Conservation (phyloP, 345 rosid genomes). For the Pugionium dolabratum region DNA sequence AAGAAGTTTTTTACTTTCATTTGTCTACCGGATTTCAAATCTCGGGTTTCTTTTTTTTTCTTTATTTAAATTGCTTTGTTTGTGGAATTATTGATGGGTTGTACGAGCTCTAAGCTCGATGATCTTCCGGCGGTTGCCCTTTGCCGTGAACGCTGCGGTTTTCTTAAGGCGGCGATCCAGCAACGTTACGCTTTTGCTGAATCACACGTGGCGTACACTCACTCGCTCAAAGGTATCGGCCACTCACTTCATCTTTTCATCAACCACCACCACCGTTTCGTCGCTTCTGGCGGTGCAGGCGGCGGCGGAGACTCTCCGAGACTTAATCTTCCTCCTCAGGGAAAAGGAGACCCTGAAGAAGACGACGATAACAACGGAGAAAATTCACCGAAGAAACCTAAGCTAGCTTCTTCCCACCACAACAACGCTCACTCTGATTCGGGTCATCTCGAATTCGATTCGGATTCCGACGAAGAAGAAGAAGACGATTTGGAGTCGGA, state of each 20-base stretch:
- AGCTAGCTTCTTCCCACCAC: constrained; percentile 29
- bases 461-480: constrained; percentile 57
- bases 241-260: constrained; percentile 56
- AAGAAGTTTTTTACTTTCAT: constrained; percentile 21
- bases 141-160: constrained; percentile 77
- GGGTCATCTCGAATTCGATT: constrained; percentile 60
- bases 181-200: constrained; percentile 82
- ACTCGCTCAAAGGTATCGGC: constrained; percentile 56
- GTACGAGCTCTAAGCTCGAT: constrained; percentile 80
- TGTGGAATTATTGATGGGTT: constrained; percentile 52
- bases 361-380: background rate
- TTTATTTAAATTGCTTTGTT: background rate
- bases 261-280: constrained; percentile 42
- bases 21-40: constrained; percentile 30
- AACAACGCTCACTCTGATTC: constrained; percentile 43
- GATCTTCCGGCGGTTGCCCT: constrained; percentile 94
- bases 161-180: constrained; percentile 64
- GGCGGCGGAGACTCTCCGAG: constrained; percentile 40
- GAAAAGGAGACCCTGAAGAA: constrained; percentile 46
- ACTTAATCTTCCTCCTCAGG: constrained; percentile 54
- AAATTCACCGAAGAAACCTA: constrained; percentile 37
- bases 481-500: constrained; percentile 49
- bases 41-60: constrained; percentile 6
- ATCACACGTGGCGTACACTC: constrained; percentile 63
- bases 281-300: constrained; percentile 27